Percentiles rank a stretch among this genome's conserved stretches.
Evolutionary conservation across 331 rosid genomes (phyloP).

Genomic region (Arachis monticola): DNA sequence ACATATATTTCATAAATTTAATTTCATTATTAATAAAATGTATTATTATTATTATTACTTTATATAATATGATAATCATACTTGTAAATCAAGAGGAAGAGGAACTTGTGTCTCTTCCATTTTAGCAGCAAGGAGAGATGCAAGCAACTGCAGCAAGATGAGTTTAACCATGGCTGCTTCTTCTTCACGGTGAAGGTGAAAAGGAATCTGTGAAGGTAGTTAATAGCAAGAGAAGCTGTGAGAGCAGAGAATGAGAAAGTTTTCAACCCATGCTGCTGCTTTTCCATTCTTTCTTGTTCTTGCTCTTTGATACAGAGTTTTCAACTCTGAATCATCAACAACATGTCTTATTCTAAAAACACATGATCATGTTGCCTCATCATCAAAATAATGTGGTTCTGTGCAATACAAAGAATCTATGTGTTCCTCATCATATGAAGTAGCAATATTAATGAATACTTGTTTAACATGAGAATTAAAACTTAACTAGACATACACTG

Average conservation of each 20-base stretch:
- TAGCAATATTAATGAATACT: no score
- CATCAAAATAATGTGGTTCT: conserved; percentile 48
- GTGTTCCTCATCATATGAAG: neutral
- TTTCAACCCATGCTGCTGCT: conserved; percentile 50
- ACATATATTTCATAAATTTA: neutral
- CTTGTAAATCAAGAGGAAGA: no score
- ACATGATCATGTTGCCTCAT: conserved; percentile 42
- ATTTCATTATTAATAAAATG: neutral
- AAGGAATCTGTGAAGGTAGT: no score
- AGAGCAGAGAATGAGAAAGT: no score
- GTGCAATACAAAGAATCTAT: conserved; percentile 70
- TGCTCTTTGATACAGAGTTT: conserved; percentile 53
- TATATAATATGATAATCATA: no score
- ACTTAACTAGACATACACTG: no score
- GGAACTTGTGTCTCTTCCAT: no score
- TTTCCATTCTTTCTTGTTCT: conserved; percentile 36
- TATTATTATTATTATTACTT: no score
- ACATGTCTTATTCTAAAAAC: conserved; percentile 64
- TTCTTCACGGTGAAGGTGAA: no score
- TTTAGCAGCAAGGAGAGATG: conserved; percentile 61
- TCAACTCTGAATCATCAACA: conserved; percentile 66
- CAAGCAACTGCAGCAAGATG: conserved; percentile 81
- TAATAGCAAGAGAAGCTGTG: no score
- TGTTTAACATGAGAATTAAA: no score
- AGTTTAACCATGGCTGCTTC: conserved; percentile 24